Conservation (phyloP, 2,329 filamentous ascomycete genomes). For the Pseudocercospora pini-densiflorae region DNA sequence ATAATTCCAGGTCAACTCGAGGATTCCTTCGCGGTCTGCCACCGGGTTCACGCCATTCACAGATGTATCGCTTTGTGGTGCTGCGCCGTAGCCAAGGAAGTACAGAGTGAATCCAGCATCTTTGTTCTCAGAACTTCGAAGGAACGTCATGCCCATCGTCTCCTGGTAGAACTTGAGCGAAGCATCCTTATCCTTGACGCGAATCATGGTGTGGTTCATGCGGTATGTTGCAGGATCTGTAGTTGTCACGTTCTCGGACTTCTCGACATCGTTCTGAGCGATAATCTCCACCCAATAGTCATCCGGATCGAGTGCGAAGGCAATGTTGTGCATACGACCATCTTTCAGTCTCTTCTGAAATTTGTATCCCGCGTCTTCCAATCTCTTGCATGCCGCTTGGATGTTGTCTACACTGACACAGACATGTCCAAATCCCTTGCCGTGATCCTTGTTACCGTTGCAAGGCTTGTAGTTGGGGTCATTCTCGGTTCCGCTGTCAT, state of each 20-base stretch:
- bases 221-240: constrained; percentile 74
- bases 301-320: constrained; percentile 41
- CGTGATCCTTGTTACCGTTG: constrained; percentile 90
- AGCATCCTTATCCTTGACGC: constrained; percentile 70
- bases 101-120: constrained; percentile 84
- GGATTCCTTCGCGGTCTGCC: constrained; percentile 75
- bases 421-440: constrained; percentile 82
- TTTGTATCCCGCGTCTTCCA: constrained; percentile 86
- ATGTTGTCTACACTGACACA: constrained; percentile 73
- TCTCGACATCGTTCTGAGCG: constrained; percentile 70
- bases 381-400: constrained; percentile 83
- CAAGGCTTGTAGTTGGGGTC: constrained; percentile 79
- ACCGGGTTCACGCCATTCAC: constrained; percentile 62
- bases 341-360: constrained; percentile 96
- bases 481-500: constrained; percentile 86
- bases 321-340: constrained; percentile 84
- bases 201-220: constrained; percentile 90
- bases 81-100: constrained; percentile 76
- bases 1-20: constrained; percentile 88
- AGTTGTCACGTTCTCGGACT: constrained; percentile 71
- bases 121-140: constrained; percentile 72
- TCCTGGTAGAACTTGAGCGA: constrained; percentile 65
- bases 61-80: constrained; percentile 53
- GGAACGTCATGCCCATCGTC: constrained; percentile 82
- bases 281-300: constrained; percentile 72